phyloP scores from a whole-genome alignment of 768 basidiomycete genomes.

The Naematelia aurantialba region DNA sequence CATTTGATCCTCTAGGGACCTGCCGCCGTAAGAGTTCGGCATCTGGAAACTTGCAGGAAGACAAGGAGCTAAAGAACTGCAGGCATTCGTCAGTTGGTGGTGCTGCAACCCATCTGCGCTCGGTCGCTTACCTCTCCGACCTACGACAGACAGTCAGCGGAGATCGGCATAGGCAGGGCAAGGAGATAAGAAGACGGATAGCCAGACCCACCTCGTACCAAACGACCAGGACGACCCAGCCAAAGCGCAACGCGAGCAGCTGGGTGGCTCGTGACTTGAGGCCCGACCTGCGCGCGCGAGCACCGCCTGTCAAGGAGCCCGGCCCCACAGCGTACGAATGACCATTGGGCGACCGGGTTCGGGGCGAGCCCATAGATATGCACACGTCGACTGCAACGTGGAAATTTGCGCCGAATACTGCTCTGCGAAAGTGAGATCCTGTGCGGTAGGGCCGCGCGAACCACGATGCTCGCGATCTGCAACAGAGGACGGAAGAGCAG shows the following conservation, averaged over 20 bases:
- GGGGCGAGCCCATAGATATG: neutral
- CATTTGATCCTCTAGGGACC: slow-evolving; percentile 12
- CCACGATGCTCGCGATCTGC: too few species aligned
- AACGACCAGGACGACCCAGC: slow-evolving; percentile 63
- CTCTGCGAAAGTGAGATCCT: too few species aligned
- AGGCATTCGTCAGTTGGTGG: neutral
- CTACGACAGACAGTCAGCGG: slow-evolving; percentile 40
- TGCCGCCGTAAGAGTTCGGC: slow-evolving; percentile 27
- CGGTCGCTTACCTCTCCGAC: slow-evolving; percentile 51
- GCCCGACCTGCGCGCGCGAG: slow-evolving; percentile 20
- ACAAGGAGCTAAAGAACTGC: slow-evolving; percentile 47
- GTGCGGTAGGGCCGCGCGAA: too few species aligned
- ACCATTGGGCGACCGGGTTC: neutral
- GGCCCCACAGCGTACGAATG: neutral
- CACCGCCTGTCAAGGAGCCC: neutral
- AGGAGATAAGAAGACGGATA: slow-evolving; percentile 45
- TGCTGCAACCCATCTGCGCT: neutral
- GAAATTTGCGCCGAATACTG: too few species aligned
- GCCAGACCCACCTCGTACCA: slow-evolving; percentile 62
- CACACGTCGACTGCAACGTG: too few species aligned
- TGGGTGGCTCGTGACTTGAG: slow-evolving; percentile 33
- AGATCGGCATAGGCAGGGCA: slow-evolving; percentile 51
- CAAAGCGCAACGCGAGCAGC: slow-evolving; percentile 41
- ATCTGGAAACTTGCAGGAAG: slow-evolving; percentile 40
- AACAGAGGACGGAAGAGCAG: too few species aligned